Percentiles rank a stretch among this genome's conserved stretches.
Conservation (phyloP, 305 asterid species). For the Solanum hybrid region DNA sequence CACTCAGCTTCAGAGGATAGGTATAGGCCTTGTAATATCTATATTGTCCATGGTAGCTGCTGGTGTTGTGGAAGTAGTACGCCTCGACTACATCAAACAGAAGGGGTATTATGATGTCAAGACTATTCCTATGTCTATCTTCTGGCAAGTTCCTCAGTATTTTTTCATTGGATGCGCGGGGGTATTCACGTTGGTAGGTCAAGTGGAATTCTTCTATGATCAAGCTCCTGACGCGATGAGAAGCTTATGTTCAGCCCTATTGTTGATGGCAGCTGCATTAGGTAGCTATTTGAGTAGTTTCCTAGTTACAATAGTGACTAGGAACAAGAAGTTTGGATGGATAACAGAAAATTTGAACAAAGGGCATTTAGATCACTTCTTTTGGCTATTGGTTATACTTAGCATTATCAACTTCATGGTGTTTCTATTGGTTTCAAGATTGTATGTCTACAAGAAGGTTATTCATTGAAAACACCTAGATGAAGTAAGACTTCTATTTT, state of each 20-base stretch:
- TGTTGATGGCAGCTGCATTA: constrained; percentile 30
- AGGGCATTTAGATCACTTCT: constrained; percentile 41
- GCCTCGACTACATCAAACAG: constrained; percentile 23
- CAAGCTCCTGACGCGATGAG: constrained; percentile 32
- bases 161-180: not conserved
- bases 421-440: constrained; percentile 28
- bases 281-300: constrained; percentile 47
- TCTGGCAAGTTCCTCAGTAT: not conserved
- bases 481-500: not conserved
- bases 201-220: not conserved
- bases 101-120: constrained; percentile 24
- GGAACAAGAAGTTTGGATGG: constrained; percentile 38
- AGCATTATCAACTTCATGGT: constrained; percentile 37
- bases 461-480: not conserved
- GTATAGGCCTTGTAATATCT: constrained; percentile 44
- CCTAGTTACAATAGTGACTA: constrained; percentile 34
- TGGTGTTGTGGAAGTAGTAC: constrained; percentile 27
- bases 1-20: constrained; percentile 59
- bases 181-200: not conserved
- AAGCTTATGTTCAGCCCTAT: constrained; percentile 42
- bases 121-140: not conserved
- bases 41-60: constrained; percentile 40
- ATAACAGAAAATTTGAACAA: constrained; percentile 43
- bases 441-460: constrained; percentile 27
- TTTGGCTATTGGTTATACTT: constrained; percentile 44